phyloP scores from a whole-genome alignment of 345 rosid species.

The thale cress (Arabidopsis thaliana) region TAIR10.1 NC_003074.8:13842001-13842500 shows the following conservation, averaged over 20 bases:
- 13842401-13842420: no score
- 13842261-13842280: slow-evolving; percentile 95
- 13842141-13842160: slow-evolving; percentile 95
- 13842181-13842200: slow-evolving; percentile 10
- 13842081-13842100: slow-evolving; percentile 82
- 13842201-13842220: slow-evolving; percentile 22
- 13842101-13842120: slow-evolving; percentile 84
- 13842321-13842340: no score
- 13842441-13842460: no score
- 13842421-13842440: no score
- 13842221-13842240: not conserved
- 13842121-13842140: slow-evolving; percentile 96
- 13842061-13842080: slow-evolving; percentile 90
- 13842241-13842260: slow-evolving; percentile 83
- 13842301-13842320: slow-evolving; percentile 89
- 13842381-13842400: no score
- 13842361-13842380: no score
- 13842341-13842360: no score
- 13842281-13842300: slow-evolving; percentile 98
- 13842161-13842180: slow-evolving; percentile 48
- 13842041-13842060: slow-evolving; percentile 64
- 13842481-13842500: no score
- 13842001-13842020: not conserved
- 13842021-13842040: not conserved
- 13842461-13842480: no score